Base-by-base conservation (phyloP, 2,329 filamentous ascomycete species). In the Penicillium sp. region DNA sequence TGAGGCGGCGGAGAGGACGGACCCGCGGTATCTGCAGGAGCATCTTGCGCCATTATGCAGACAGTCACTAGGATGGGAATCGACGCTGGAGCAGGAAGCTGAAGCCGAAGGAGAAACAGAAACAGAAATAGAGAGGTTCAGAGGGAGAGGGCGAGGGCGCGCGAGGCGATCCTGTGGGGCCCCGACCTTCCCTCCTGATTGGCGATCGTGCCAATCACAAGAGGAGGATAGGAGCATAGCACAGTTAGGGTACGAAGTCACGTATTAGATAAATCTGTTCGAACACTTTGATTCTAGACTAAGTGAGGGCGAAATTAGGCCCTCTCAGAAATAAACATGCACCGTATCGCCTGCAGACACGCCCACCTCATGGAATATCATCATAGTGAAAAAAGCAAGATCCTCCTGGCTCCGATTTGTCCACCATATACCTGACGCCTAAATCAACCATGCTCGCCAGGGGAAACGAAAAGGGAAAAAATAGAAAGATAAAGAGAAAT, bases 1-100 rank as follows among this genome's bases (percentile, higher is more conserved):
- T 56, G 60, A 40, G 73, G 73, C 42, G 73, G 73, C 39, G 71
- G 67, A 31, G 71, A 67, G 6, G 70, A 73, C 13, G 73, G 73
- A 6, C 73, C 73, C 61, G 70, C 71, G 50, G 71, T 73, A 44
- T 73, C 71, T 39, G 69, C 63, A 46, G 71, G 71, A 29, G 67
- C 61, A 51, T 70, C 66, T 37, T 63, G 60, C 23, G 65, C 56
- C 67, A 70, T 71, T 50, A 29, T 55, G 43, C 50, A 46, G 37
- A 26, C n/a, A 26, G 34, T 47, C 16, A 36, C 24, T n/a, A 34
- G 4, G 24, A 53, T 51, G 23, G 21, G 19, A 3, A 44, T 28
- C 18, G 46, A 23, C 13, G 19, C n/a, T 5, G 33, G 40, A 29
- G 45, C 34, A 31, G n/a, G 52, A 24, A n/a, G 18, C 14, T 5